These are phyloP conservation scores for Chytridium lagenaria DNA, from an alignment of 371 early-diverging fungal species.

Conservation along the genomic window DNA sequence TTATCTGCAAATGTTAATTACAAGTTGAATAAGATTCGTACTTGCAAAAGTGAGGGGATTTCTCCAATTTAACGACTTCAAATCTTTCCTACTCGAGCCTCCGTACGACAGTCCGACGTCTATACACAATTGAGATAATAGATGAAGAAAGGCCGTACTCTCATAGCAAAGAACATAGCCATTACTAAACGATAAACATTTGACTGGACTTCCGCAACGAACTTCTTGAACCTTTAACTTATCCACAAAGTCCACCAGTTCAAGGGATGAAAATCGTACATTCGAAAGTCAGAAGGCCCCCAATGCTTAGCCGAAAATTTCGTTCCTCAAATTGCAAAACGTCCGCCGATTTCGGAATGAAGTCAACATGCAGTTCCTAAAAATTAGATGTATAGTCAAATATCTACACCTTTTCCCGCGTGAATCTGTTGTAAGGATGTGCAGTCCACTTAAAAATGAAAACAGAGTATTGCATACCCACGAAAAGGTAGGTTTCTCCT, in stretches of 20 bases:
- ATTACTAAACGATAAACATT: conserved; percentile 37
- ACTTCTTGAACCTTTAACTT: conserved; percentile 40
- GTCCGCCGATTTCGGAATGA: conserved; percentile 39
- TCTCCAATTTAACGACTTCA: conserved; percentile 50
- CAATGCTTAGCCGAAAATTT: not conserved
- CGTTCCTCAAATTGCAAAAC: conserved; percentile 34
- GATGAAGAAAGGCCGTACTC: no score
- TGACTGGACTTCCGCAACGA: conserved; percentile 42
- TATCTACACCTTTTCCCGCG: conserved; percentile 52
- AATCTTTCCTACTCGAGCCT: conserved; percentile 22
- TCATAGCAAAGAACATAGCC: conserved; percentile 49
- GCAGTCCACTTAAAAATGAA: conserved; percentile 58
- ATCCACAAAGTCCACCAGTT: not conserved
- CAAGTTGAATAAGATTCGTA: no score
- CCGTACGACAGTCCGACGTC: no score
- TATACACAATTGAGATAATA: no score
- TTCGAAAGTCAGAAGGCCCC: not conserved
- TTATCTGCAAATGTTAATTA: conserved; percentile 55
- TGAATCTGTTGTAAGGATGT: conserved; percentile 59
- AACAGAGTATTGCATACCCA: conserved; percentile 47
- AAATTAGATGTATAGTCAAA: not conserved
- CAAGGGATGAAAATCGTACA: not conserved
- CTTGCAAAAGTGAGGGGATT: no score
- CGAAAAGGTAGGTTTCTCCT: conserved; percentile 49
- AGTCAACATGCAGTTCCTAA: conserved; percentile 26